Base-by-base conservation (phyloP, 495 filamentous ascomycete species). In the Tetracladium setigerum region DNA sequence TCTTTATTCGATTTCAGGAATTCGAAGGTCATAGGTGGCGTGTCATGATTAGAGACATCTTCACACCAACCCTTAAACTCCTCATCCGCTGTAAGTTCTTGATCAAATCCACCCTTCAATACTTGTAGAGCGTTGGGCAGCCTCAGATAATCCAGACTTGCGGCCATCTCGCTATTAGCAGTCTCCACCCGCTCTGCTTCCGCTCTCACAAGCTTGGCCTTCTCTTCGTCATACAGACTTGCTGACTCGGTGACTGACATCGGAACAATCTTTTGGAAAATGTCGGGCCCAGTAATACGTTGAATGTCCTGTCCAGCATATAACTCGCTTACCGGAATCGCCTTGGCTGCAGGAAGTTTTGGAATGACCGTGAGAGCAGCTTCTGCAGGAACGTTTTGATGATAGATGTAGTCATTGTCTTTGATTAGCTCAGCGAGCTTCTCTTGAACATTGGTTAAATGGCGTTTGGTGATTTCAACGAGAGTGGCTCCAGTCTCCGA, bases 341-440 rank as follows among this genome's bases (percentile, higher is more conserved):
- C 88, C 65, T 97, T 98, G n/a, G 94, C 91, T 1, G 94, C 92
- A 24, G 90, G 87, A 9, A 97, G 75, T 62, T 97, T 98, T 2
- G 90, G 79, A 42, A 98, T 84, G 13, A 83, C 72, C 7, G 84
- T 70, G 12, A 98, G 71, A 36, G 78, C 78, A 11, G 87, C 85
- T 62, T 95, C 91, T 13, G 78, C 82, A 0, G 92, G 91, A 14
- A 98, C 81, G 0, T 80, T 80, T 51, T 96, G 88, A 63, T 98
- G 92, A 57, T 97, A 98, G 57, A 98, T 96, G 61, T 91, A 95
- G 59, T 98, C 92, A 60, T 98, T 98, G 63, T 98, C 92, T 53
- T 96, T 95, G 47, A 76, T 72, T 50, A 87, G 73, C 46, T 86
- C 81, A 10, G 68, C 66, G 18, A 95, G 69, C 57, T 81, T 86